These are phyloP conservation scores for Triticum monococcum DNA, from an alignment of 176 grass and related monocot genomes.

Conservation along the genomic window DNA sequence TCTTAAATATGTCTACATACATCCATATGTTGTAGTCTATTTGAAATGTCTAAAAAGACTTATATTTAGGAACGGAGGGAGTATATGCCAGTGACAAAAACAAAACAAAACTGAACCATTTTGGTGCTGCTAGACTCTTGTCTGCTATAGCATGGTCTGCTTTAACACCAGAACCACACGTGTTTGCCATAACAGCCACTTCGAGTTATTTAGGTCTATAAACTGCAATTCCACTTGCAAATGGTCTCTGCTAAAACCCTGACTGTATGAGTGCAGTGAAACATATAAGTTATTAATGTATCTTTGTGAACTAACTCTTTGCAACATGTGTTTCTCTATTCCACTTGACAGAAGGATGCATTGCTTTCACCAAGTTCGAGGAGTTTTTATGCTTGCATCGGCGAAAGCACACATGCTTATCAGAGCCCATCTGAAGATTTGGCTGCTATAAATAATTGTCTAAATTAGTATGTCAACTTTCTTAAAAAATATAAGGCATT, in stretches of 20 bases:
- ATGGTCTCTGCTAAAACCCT: slow-evolving; percentile 1
- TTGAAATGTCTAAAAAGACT: too few relatives aligned
- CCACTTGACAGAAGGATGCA: slow-evolving; percentile 64
- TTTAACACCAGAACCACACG: neutral
- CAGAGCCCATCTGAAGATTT: slow-evolving; percentile 87
- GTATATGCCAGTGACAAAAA: neutral
- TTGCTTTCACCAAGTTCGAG: slow-evolving; percentile 82
- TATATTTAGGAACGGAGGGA: too few relatives aligned
- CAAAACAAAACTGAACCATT: neutral
- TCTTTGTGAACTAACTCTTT: slow-evolving; percentile 10
- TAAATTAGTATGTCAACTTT: slow-evolving; percentile 63
- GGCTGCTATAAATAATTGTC: slow-evolving; percentile 69
- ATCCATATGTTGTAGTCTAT: too few relatives aligned
- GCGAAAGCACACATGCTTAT: slow-evolving; percentile 88
- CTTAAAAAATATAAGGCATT: neutral
- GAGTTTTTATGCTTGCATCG: slow-evolving; percentile 94
- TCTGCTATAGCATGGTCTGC: neutral
- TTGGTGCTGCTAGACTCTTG: neutral
- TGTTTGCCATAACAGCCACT: neutral
- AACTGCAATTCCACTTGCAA: neutral
- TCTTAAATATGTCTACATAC: too few relatives aligned
- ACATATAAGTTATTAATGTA: neutral
- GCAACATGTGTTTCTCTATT: slow-evolving; percentile 26
- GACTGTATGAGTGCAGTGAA: slow-evolving; percentile 6
- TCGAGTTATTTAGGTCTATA: neutral